Evolutionary conservation across 371 early-diverging fungal genomes (phyloP).

Genomic region (Syncephalis fuscata): DNA sequence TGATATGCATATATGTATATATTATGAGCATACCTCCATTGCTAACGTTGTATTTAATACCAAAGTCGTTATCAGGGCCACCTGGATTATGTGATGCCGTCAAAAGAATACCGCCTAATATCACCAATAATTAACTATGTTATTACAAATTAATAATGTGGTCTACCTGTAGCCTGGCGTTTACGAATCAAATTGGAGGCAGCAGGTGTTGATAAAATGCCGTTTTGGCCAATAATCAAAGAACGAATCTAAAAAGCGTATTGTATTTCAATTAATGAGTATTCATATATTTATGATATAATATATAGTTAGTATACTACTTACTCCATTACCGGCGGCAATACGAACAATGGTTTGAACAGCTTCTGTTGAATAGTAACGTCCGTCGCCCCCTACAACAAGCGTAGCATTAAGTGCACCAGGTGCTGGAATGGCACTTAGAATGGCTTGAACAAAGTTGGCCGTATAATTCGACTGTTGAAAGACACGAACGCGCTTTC

Average conservation of each 20-base stretch:
- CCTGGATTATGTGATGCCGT: slow-evolving; percentile 98
- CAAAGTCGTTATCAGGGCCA: slow-evolving; percentile 94
- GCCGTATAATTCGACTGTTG: slow-evolving; percentile 89
- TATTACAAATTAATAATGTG: no score
- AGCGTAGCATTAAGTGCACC: slow-evolving; percentile 63
- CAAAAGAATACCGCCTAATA: slow-evolving; percentile 72
- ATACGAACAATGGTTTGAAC: slow-evolving; percentile 76
- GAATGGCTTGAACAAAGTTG: slow-evolving; percentile 80
- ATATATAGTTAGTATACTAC: slow-evolving; percentile 3
- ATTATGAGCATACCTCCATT: slow-evolving; percentile 54
- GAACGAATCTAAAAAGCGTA: slow-evolving; percentile 38
- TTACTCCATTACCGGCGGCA: slow-evolving; percentile 76
- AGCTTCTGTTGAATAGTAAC: slow-evolving; percentile 74
- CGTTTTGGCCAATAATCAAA: slow-evolving; percentile 82
- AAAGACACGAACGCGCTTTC: slow-evolving; percentile 91
- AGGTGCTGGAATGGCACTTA: slow-evolving; percentile 58
- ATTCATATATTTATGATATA: not conserved
- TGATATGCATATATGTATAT: not conserved
- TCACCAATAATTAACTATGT: not conserved
- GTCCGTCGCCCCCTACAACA: slow-evolving; percentile 95
- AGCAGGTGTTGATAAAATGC: slow-evolving; percentile 94
- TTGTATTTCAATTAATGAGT: not conserved
- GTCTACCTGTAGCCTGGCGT: slow-evolving; percentile 58
- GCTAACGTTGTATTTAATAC: slow-evolving; percentile 91
- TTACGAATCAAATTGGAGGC: slow-evolving; percentile 87